Evolutionary conservation across 2,329 filamentous ascomycete genomes (phyloP).

Genomic region (Chrysoporthe cubensis): DNA sequence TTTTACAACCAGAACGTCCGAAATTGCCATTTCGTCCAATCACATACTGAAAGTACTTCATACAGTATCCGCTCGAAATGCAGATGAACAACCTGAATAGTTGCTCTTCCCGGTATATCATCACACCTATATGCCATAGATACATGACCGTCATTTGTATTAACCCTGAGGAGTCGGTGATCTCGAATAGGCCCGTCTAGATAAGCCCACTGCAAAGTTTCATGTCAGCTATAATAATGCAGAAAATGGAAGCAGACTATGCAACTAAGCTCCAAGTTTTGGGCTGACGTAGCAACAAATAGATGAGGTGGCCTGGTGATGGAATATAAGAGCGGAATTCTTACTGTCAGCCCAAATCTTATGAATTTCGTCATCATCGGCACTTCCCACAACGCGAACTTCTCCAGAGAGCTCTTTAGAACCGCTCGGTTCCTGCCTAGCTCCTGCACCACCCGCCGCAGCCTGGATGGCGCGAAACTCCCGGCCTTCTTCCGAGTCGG

Average conservation of each 20-base stretch:
- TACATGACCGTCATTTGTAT: neutral
- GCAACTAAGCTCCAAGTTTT: neutral
- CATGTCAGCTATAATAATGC: neutral
- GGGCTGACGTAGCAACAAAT: neutral
- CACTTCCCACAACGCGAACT: neutral
- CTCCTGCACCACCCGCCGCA: neutral
- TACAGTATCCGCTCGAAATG: too few species aligned
- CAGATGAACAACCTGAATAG: too few species aligned
- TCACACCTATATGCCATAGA: too few species aligned
- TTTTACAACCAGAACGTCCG: too few species aligned
- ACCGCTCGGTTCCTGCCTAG: neutral
- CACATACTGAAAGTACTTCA: too few species aligned
- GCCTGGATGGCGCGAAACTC: slow-evolving; percentile 3
- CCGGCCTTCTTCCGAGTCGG: slow-evolving; percentile 21
- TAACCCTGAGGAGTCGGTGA: slow-evolving; percentile 8
- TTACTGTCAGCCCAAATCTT: slow-evolving; percentile 21
- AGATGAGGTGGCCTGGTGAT: neutral
- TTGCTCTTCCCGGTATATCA: too few species aligned
- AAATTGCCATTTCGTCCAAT: too few species aligned
- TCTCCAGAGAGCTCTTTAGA: neutral
- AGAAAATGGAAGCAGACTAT: neutral
- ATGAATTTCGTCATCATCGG: slow-evolving; percentile 15
- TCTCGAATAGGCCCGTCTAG: slow-evolving; percentile 20
- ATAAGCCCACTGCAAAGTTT: slow-evolving; percentile 12
- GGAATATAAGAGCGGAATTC: neutral